A percentile compares a stretch with the other conserved stretches of the same genome.
Evolutionary conservation across 192 early-diverging fungal genomes (phyloP).

Genomic region (Obelidium mucronatum): DNA sequence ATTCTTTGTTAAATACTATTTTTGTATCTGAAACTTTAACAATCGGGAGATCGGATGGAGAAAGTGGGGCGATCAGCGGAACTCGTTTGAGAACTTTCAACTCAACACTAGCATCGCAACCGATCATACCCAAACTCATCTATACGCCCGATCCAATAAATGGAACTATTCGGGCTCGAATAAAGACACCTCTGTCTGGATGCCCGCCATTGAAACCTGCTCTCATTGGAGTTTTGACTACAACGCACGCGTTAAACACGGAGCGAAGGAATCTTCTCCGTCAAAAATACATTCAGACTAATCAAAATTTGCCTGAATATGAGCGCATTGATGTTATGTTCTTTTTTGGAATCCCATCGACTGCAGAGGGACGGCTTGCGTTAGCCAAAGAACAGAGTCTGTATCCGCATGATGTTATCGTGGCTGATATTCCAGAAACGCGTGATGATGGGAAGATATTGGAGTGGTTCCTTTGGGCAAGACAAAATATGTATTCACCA

Average conservation of each 20-base stretch:
- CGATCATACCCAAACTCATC: too few species aligned
- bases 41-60: too few species aligned
- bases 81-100: too few species aligned
- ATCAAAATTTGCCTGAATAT: not conserved
- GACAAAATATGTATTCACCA: not conserved
- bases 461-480: slow-evolving; percentile 11
- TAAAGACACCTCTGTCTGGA: too few species aligned
- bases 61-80: too few species aligned
- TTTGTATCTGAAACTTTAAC: too few species aligned
- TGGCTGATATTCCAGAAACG: not conserved
- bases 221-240: slow-evolving; percentile 9
- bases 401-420: slow-evolving; percentile 3
- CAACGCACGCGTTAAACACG: not conserved
- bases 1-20: too few species aligned
- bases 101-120: too few species aligned
- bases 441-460: slow-evolving; percentile 15
- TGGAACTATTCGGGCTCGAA: too few species aligned
- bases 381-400: not conserved
- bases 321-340: not conserved
- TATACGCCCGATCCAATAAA: too few species aligned
- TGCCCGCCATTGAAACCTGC: slow-evolving; percentile 3
- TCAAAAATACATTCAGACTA: not conserved
- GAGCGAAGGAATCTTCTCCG: slow-evolving; percentile 13
- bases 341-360: not conserved
- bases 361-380: not conserved